Percentiles rank a stretch among this genome's conserved stretches.
Conservation (phyloP, 805 yeast genomes). For the Nakazawaea wyomingensis region DNA sequence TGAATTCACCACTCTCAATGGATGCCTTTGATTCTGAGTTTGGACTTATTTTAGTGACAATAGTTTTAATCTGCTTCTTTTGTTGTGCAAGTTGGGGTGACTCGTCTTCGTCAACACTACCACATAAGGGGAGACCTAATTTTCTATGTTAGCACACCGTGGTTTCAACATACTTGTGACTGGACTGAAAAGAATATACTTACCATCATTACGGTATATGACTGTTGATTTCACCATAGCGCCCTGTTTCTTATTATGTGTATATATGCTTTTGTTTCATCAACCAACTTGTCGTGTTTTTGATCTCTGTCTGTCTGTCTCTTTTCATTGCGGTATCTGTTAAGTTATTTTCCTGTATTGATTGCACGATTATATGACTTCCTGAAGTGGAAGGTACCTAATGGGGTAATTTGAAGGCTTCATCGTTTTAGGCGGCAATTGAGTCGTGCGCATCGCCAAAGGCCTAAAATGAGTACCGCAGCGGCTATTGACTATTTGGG, state of each 20-base stretch:
- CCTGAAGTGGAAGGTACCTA: background rate
- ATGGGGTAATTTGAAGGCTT: too few species aligned
- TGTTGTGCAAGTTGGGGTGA: conserved; percentile 60
- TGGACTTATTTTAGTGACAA: conserved; percentile 70
- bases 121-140: conserved; percentile 79
- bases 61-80: conserved; percentile 77
- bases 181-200: conserved; percentile 12
- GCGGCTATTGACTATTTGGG: background rate
- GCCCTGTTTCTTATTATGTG: too few species aligned
- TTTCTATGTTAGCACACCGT: background rate
- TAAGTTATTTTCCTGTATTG: too few species aligned
- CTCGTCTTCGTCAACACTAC: conserved; percentile 81
- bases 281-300: too few species aligned
- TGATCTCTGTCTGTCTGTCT: too few species aligned
- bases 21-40: conserved; percentile 82
- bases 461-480: background rate
- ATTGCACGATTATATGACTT: too few species aligned
- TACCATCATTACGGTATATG: conserved; percentile 62
- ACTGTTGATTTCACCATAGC: conserved; percentile 63
- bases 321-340: too few species aligned
- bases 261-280: too few species aligned
- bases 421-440: too few species aligned
- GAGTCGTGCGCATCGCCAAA: background rate
- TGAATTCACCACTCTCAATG: conserved; percentile 68
- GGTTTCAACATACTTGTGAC: background rate